These are phyloP conservation scores for Pseudocercospora pini-densiflorae DNA, from an alignment of 2,329 filamentous ascomycete genomes.

Conservation along the genomic window DNA sequence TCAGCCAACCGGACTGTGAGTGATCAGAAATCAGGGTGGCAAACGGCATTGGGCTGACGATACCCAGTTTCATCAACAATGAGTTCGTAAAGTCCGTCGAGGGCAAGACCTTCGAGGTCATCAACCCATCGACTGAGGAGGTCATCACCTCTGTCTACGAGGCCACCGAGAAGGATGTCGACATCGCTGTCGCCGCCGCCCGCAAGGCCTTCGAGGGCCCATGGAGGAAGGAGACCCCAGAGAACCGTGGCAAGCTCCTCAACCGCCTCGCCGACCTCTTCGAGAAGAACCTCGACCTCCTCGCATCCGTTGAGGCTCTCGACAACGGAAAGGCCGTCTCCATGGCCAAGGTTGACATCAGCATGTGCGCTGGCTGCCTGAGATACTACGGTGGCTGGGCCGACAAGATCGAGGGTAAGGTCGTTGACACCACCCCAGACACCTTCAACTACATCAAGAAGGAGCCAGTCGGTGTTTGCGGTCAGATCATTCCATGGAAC, in stretches of 20 bases:
- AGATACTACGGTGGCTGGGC: conserved; percentile 91
- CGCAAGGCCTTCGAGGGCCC: conserved; percentile 80
- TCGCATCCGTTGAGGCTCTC: conserved; percentile 82
- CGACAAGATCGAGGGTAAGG: conserved; percentile 90
- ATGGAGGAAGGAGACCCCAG: conserved; percentile 71
- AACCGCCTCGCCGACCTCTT: conserved; percentile 78
- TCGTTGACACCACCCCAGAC: conserved; percentile 75
- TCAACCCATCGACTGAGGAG: conserved; percentile 86
- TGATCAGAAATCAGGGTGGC: conserved; percentile 25
- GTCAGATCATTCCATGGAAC: conserved; percentile 74
- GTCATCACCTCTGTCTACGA: conserved; percentile 82
- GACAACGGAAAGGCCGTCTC: conserved; percentile 85
- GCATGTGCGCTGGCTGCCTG: conserved; percentile 69
- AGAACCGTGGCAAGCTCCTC: conserved; percentile 71
- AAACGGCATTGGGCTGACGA: background rate
- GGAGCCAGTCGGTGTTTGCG: conserved; percentile 72
- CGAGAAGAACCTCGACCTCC: conserved; percentile 75
- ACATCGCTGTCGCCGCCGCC: conserved; percentile 80
- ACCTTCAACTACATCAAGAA: conserved; percentile 83
- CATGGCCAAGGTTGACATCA: conserved; percentile 77
- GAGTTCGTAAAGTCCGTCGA: conserved; percentile 84
- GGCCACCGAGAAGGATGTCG: conserved; percentile 84
- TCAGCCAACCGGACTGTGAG: conserved; percentile 60
- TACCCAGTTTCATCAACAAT: conserved; percentile 82
- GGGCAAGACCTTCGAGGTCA: conserved; percentile 88